Percentiles rank a stretch among this genome's conserved stretches.
These are phyloP conservation scores for Candida quercuum DNA, from an alignment of 805 yeast genomes.

Conservation along the genomic window DNA sequence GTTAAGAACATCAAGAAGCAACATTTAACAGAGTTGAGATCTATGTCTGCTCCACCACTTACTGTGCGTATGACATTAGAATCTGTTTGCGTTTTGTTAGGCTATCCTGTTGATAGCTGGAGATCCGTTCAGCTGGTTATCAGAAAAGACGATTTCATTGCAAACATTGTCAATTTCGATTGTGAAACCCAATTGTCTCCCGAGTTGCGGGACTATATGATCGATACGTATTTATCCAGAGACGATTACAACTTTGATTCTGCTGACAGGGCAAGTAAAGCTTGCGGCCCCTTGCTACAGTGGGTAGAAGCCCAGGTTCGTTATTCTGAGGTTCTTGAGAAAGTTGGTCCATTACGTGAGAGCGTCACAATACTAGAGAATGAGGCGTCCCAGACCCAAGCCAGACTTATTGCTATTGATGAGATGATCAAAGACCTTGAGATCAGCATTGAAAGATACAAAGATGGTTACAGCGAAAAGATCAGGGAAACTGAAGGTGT, in stretches of 20 bases:
- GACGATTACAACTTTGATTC: slow-evolving; percentile 64
- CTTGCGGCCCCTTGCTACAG: slow-evolving; percentile 85
- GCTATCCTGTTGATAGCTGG: slow-evolving; percentile 66
- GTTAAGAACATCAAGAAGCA: slow-evolving; percentile 92
- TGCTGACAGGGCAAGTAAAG: slow-evolving; percentile 86
- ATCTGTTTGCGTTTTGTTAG: slow-evolving; percentile 80
- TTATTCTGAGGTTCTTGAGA: slow-evolving; percentile 66
- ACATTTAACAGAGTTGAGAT: slow-evolving; percentile 81
- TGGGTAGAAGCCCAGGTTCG: slow-evolving; percentile 90
- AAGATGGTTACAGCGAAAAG: slow-evolving; percentile 61
- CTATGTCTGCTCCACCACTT: slow-evolving; percentile 88
- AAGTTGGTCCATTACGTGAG: slow-evolving; percentile 64
- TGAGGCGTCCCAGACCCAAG: slow-evolving; percentile 55
- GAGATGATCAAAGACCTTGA: slow-evolving; percentile 78
- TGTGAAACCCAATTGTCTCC: slow-evolving; percentile 52
- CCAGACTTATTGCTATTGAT: slow-evolving; percentile 68
- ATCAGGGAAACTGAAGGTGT: slow-evolving; percentile 76
- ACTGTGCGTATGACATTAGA: slow-evolving; percentile 83
- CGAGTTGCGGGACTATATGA: slow-evolving; percentile 52
- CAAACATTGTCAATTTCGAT: slow-evolving; percentile 72
- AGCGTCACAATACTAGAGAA: slow-evolving; percentile 60
- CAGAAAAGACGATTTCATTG: slow-evolving; percentile 81
- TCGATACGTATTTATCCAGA: slow-evolving; percentile 50
- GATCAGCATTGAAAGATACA: slow-evolving; percentile 60
- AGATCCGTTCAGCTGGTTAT: slow-evolving; percentile 77